Evolutionary conservation across 2,329 filamentous ascomycete species (phyloP).

Genomic region (Fusarium marasasianum): DNA sequence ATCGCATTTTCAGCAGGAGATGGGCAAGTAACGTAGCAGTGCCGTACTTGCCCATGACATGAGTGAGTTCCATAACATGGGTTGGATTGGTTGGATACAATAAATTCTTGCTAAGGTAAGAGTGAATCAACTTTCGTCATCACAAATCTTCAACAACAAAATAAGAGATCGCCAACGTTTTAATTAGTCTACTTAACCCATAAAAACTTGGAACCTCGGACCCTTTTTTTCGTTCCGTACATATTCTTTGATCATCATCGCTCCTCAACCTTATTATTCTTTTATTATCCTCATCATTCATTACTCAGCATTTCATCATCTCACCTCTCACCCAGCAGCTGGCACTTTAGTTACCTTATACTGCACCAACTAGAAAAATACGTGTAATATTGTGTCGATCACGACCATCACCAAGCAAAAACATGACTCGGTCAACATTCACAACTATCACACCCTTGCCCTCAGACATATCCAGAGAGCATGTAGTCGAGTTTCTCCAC

Average conservation of each 20-base stretch:
- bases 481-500: conserved; percentile 80
- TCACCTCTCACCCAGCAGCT: neutral
- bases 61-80: neutral
- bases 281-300: neutral
- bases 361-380: neutral
- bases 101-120: neutral
- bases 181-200: neutral
- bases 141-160: conserved; percentile 8
- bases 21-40: neutral
- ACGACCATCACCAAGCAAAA: conserved; percentile 10
- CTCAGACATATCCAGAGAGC: conserved; percentile 69
- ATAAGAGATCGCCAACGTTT: conserved; percentile 1
- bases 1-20: conserved; percentile 4
- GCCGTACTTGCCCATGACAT: neutral
- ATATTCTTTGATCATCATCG: neutral
- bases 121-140: conserved; percentile 8
- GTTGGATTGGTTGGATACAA: neutral
- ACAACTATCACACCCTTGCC: conserved; percentile 84
- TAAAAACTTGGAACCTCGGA: neutral
- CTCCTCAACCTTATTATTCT: neutral
- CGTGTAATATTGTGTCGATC: conserved; percentile 10
- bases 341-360: neutral
- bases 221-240: neutral
- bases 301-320: conserved; percentile 10
- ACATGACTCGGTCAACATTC: conserved; percentile 65